A percentile compares a stretch with the other conserved stretches of the same genome.
Evolutionary conservation across 306 rosid species (phyloP).

Genomic region (Sophora flavescens): DNA sequence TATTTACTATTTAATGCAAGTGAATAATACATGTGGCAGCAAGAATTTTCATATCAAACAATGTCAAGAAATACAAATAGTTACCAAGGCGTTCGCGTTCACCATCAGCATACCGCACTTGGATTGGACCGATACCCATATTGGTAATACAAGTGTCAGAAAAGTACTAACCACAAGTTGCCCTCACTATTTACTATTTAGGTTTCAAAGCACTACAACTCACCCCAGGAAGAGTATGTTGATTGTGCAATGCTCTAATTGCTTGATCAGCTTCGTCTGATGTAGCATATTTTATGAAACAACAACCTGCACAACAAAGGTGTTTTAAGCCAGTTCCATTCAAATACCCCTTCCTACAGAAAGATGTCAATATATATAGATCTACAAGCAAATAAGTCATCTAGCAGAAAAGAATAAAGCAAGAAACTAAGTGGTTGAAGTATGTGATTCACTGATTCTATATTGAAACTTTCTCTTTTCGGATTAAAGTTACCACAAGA

Average conservation of each 20-base stretch:
- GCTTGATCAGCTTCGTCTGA: slow-evolving; percentile 96
- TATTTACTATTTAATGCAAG: slow-evolving; percentile 7
- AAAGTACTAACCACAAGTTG: slow-evolving; percentile 32
- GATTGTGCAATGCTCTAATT: slow-evolving; percentile 95
- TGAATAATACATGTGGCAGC: slow-evolving; percentile 11
- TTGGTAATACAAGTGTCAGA: slow-evolving; percentile 44
- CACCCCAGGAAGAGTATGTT: slow-evolving; percentile 95
- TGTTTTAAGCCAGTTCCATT: slow-evolving; percentile 51
- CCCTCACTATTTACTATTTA: slow-evolving; percentile 32
- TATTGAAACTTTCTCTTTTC: background rate
- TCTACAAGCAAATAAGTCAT: slow-evolving; percentile 7
- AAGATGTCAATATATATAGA: slow-evolving; percentile 1
- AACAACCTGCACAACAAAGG: slow-evolving; percentile 88
- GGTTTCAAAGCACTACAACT: slow-evolving; percentile 56
- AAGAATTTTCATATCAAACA: slow-evolving; percentile 33
- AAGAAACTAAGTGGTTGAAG: background rate
- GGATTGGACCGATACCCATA: slow-evolving; percentile 90
- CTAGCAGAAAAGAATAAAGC: slow-evolving; percentile 15
- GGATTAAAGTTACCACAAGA: slow-evolving; percentile 22
- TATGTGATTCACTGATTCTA: background rate
- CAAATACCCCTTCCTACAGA: slow-evolving; percentile 29
- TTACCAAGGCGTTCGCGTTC: slow-evolving; percentile 99
- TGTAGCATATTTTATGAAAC: slow-evolving; percentile 93
- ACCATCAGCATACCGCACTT: slow-evolving; percentile 99
- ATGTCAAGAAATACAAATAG: slow-evolving; percentile 37